Evolutionary conservation across 805 yeast genomes (phyloP), one percentile per base, ranked within the genome.

Genomic region (Zygosaccharomyces gambellarensis): DNA sequence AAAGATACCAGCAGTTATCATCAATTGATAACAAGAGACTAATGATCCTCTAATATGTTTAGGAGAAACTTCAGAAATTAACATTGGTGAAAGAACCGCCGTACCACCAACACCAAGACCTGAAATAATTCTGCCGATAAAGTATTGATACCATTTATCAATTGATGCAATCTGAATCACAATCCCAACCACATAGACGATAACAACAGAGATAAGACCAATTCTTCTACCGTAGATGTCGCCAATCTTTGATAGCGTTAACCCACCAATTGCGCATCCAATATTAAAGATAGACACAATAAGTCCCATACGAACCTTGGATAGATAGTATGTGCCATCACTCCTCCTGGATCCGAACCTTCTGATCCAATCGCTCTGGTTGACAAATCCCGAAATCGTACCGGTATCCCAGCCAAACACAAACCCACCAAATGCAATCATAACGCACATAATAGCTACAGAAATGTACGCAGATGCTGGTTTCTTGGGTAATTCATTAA

Each of bases 51-150:
- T 79, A 39, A 83, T 69, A 47, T 76, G 78, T 58, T 81, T 82
- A 61, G 90, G 90, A 50, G 89, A 70, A 50, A 83, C 74, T 66
- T 84, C 90, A 36, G 85, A 76, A 59, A 83, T 82, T 66, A 83
- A 80, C 64, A 87, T 70, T 45, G 95, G 90, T 30, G 85, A 86
- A 50, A 84, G 74, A 39, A 90, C 88, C 34, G 90, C 81, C 36
- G 86, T 75, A 52, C 81, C 80, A 57, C 96, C 96, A 52, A 87
- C 88, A 50, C 87, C 87, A 9, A 85, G 57, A 50, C 96, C 95
- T 27, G 87, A 79, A 75, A 75, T 61, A 43, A 63, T 78, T 71
- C 90, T 75, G 46, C 90, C 90, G 55, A 84, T 75, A 59, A 81
- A 77, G 63, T 79, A 78, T 69, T 84, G 90, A 68, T 80, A 82